Conservation (phyloP, 2,329 filamentous ascomycete species). For the Cytospora chrysosperma region DNA sequence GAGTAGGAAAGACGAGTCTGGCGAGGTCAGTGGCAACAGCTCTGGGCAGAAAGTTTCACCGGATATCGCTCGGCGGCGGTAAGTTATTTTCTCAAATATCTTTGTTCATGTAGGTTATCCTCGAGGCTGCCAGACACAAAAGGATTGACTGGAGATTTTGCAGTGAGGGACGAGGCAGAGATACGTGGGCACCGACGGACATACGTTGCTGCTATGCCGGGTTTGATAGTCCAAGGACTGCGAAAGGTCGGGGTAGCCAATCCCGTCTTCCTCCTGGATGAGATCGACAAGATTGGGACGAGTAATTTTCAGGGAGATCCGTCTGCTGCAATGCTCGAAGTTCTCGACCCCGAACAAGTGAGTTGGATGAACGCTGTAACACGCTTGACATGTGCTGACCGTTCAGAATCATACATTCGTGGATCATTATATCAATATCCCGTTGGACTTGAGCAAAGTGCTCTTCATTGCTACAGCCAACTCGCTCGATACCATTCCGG, state of each 20-base stretch:
- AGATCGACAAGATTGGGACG: slow-evolving; percentile 94
- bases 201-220: slow-evolving; percentile 98
- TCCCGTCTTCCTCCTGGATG: slow-evolving; percentile 91
- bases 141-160: background rate
- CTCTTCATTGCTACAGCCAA: slow-evolving; percentile 98
- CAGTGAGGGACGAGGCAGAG: slow-evolving; percentile 90
- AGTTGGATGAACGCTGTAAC: background rate
- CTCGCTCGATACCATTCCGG: slow-evolving; percentile 87
- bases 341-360: slow-evolving; percentile 83
- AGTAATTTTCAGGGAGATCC: slow-evolving; percentile 94
- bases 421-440: slow-evolving; percentile 95
- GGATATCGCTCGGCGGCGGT: slow-evolving; percentile 84
- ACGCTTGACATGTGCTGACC: background rate
- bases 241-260: slow-evolving; percentile 96
- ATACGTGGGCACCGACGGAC: slow-evolving; percentile 93
- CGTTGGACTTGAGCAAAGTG: slow-evolving; percentile 93
- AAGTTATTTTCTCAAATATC: no score
- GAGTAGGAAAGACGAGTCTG: slow-evolving; percentile 93
- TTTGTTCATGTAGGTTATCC: no score
- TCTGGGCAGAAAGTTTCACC: slow-evolving; percentile 91
- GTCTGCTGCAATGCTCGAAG: slow-evolving; percentile 95
- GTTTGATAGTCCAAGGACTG: slow-evolving; percentile 86
- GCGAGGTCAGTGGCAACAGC: slow-evolving; percentile 91
- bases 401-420: slow-evolving; percentile 82
- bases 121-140: background rate